These are phyloP conservation scores for Chaetoceros muelleri DNA, from an alignment of 108 stramenopile genomes.

Conservation along the genomic window DNA sequence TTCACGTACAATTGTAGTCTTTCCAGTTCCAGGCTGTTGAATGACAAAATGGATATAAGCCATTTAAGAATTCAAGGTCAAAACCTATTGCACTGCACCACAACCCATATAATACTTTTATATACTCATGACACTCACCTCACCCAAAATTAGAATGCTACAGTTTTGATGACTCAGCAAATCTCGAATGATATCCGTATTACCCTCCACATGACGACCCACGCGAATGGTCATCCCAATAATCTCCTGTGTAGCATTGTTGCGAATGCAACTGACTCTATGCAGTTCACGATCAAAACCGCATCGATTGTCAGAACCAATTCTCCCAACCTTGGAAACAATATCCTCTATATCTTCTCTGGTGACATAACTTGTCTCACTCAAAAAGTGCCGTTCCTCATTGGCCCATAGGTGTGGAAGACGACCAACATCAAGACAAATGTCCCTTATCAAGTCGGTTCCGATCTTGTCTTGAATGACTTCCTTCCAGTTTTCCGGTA, in stretches of 20 bases:
- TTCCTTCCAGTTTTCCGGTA: neutral
- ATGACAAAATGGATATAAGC: too few species aligned
- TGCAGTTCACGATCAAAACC: conserved; percentile 21
- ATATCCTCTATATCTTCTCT: conserved; percentile 10
- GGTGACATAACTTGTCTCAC: conserved; percentile 3
- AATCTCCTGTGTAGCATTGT: conserved; percentile 7
- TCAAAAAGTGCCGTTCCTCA: conserved; percentile 10
- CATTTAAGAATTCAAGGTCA: too few species aligned
- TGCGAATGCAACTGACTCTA: conserved; percentile 21
- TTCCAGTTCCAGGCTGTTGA: conserved; percentile 25
- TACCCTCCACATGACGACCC: conserved; percentile 32
- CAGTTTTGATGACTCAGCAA: conserved; percentile 13
- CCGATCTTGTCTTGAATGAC: neutral
- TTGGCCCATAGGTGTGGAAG: conserved; percentile 16
- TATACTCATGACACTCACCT: too few species aligned
- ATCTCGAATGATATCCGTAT: conserved; percentile 32
- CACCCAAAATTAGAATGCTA: conserved; percentile 26
- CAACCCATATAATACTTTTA: too few species aligned
- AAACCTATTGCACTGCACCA: too few species aligned
- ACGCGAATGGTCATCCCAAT: conserved; percentile 39
- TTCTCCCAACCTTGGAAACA: conserved; percentile 2
- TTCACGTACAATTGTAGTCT: conserved; percentile 38
- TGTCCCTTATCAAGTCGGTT: conserved; percentile 7
- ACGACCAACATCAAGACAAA: conserved; percentile 15
- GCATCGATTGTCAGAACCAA: conserved; percentile 31